Evolutionary conservation across 768 basidiomycete genomes (phyloP).

Genomic region (Phaeotremella skinneri): DNA sequence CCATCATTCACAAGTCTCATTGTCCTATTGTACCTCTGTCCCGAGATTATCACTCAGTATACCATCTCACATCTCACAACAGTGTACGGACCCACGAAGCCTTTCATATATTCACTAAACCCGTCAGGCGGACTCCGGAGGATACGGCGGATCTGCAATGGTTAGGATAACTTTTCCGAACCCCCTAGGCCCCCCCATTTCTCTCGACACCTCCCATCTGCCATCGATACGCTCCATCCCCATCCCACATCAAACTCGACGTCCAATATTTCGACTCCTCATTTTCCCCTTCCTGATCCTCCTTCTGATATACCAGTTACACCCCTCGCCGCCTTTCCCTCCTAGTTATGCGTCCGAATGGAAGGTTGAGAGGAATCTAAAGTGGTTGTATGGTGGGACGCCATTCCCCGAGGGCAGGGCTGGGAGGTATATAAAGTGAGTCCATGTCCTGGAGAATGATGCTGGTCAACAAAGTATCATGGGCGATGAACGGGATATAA

Average conservation of each 20-base stretch:
- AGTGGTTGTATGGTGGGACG: slow-evolving; percentile 17
- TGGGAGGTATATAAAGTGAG: slow-evolving; percentile 45
- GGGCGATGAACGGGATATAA: neutral
- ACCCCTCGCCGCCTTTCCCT: slow-evolving; percentile 43
- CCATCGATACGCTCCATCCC: neutral
- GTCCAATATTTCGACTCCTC: slow-evolving; percentile 13
- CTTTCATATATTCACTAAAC: neutral
- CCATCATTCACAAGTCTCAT: neutral
- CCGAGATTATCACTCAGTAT: too few relatives aligned
- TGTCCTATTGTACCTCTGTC: too few relatives aligned
- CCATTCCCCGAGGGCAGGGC: slow-evolving; percentile 28
- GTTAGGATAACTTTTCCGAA: slow-evolving; percentile 29
- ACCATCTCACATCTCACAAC: neutral
- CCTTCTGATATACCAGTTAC: slow-evolving; percentile 21
- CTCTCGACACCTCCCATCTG: slow-evolving; percentile 13
- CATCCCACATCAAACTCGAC: slow-evolving; percentile 9
- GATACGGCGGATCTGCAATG: too few relatives aligned
- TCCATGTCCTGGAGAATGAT: neutral
- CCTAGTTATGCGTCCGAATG: slow-evolving; percentile 38
- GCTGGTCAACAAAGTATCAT: neutral
- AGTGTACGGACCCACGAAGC: neutral
- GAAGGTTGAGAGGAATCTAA: slow-evolving; percentile 25
- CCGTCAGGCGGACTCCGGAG: too few relatives aligned
- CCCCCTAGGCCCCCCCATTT: slow-evolving; percentile 29
- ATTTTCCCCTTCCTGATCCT: slow-evolving; percentile 19